These are phyloP conservation scores for Aotearoamyces nothofagi DNA, from an alignment of 2,329 filamentous ascomycete genomes.

Conservation along the genomic window DNA sequence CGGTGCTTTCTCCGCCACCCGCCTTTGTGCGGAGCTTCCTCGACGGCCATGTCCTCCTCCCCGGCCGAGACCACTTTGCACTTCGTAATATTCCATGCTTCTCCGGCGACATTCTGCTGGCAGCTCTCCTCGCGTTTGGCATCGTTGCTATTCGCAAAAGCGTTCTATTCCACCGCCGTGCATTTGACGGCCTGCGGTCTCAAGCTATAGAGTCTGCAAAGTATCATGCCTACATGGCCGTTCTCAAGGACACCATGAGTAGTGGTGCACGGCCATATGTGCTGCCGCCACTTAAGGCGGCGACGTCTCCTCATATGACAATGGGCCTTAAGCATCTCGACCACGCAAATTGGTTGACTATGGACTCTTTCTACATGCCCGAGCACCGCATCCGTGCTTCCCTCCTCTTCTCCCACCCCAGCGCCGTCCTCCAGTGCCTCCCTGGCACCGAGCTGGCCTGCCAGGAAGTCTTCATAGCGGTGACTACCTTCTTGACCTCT, in stretches of 20 bases:
- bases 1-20: no score
- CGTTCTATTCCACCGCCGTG: no score
- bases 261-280: slow-evolving; percentile 9
- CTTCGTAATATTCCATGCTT: no score
- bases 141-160: neutral
- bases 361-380: slow-evolving; percentile 29
- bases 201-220: no score
- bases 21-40: no score
- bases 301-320: slow-evolving; percentile 20
- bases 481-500: slow-evolving; percentile 27
- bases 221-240: no score
- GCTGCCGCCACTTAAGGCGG: slow-evolving; percentile 10
- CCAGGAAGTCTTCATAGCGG: slow-evolving; percentile 28
- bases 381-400: slow-evolving; percentile 25
- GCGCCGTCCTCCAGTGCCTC: slow-evolving; percentile 28
- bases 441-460: slow-evolving; percentile 28
- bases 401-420: slow-evolving; percentile 23
- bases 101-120: no score
- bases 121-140: no score
- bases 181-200: no score
- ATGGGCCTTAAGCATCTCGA: slow-evolving; percentile 32
- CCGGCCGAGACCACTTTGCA: no score
- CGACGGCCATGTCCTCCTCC: no score
- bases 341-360: slow-evolving; percentile 28
- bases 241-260: neutral